A percentile compares a stretch with the other conserved stretches of the same genome.
phyloP scores from a whole-genome alignment of 2,329 filamentous ascomycete genomes.

The Truncatella angustata region DNA sequence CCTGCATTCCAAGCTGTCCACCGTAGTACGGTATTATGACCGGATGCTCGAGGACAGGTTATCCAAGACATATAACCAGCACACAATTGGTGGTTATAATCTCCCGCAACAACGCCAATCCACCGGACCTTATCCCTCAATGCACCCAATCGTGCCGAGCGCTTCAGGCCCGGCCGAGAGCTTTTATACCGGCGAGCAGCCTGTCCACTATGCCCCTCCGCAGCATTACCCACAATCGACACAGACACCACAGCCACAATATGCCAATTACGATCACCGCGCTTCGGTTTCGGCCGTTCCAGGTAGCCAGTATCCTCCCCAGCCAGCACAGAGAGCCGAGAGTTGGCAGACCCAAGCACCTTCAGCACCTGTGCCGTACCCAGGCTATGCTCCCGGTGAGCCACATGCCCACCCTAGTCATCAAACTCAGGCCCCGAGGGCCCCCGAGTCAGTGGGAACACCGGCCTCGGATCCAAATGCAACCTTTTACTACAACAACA shows the following conservation, averaged over 20 bases:
- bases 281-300: slow-evolving; percentile 38
- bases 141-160: slow-evolving; percentile 53
- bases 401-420: slow-evolving; percentile 26
- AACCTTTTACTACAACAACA: slow-evolving; percentile 58
- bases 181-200: slow-evolving; percentile 73
- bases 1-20: slow-evolving; percentile 90
- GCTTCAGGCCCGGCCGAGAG: slow-evolving; percentile 64
- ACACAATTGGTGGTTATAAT: slow-evolving; percentile 65
- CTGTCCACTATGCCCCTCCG: slow-evolving; percentile 45
- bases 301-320: slow-evolving; percentile 42
- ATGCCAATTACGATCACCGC: slow-evolving; percentile 41
- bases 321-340: slow-evolving; percentile 46
- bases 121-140: slow-evolving; percentile 67
- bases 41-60: slow-evolving; percentile 95
- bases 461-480: slow-evolving; percentile 50
- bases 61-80: slow-evolving; percentile 87
- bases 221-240: slow-evolving; percentile 52
- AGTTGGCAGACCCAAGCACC: slow-evolving; percentile 48
- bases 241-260: slow-evolving; percentile 42
- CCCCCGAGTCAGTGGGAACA: slow-evolving; percentile 29
- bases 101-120: slow-evolving; percentile 51
- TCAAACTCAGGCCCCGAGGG: slow-evolving; percentile 27
- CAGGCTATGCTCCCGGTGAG: slow-evolving; percentile 32
- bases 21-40: slow-evolving; percentile 96
- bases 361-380: slow-evolving; percentile 38